Base-by-base conservation (phyloP, 257 asterid species). In the Solanum clarkiae region DNA sequence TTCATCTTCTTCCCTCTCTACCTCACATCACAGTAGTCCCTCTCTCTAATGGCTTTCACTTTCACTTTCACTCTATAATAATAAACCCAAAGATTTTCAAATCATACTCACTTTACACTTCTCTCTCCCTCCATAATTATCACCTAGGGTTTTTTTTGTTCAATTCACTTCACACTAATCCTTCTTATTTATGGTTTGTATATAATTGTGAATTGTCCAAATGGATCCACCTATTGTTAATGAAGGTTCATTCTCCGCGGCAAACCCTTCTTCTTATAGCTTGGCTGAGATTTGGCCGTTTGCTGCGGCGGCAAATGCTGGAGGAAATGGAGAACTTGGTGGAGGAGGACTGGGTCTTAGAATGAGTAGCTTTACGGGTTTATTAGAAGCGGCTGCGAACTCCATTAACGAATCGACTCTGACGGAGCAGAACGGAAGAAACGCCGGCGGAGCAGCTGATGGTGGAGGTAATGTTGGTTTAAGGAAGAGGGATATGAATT, bases 211-310 rank as follows among this genome's bases (percentile, higher is more conserved):
- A 74, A 66, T 81, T 26, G 77, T 59, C 32, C 8, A 77, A 88
- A 95, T 95, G 99, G 99, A 95, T 91, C 98, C 97, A 77, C 93
- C 96, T 26, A 86, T 95, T 85, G 88, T 94, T 6, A 94, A 92
- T 77, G 97, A 92, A 87, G 90, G 90, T 0, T 92, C 97, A 68
- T 94, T 93, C 81, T 92, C 96, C 20, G 94, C 95, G 26, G 94
- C 94, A 10, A 90, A 93, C 70, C 97, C 97, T 14, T 89, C 93
- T 20, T 91, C 97, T 54, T 94, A 93, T 54, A 92, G 93, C 26
- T 82, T 95, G 80, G 92, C 96, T 81, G 98, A 93, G 91, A 92
- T 94, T 56, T 93, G 97, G 87, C 93, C 98, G 7, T 89, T 92
- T 74, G 90, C 94, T 84, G 60, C 88, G 70, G 62, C 86, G 86